phyloP scores from a whole-genome alignment of 768 basidiomycete genomes.

The Trametes maxima region DNA sequence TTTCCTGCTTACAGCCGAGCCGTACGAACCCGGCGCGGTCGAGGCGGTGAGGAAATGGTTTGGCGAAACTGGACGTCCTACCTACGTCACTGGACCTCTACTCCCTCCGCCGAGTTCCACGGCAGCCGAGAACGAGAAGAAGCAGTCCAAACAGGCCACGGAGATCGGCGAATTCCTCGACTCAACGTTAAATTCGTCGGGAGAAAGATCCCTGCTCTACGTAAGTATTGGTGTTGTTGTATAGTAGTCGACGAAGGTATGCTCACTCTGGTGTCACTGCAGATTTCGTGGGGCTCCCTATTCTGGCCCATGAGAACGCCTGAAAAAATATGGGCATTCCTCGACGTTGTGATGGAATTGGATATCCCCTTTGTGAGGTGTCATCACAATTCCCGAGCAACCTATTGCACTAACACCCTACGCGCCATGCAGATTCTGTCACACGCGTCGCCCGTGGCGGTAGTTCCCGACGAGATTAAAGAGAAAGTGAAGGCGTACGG shows the following conservation, averaged over 20 bases:
- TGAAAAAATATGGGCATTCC: conserved; percentile 23
- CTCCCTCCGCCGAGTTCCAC: background rate
- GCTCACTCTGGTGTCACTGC: background rate
- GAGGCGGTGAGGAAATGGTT: conserved; percentile 9
- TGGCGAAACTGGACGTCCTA: conserved; percentile 2
- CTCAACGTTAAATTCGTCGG: conserved; percentile 8
- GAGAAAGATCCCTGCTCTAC: conserved; percentile 26
- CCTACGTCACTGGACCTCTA: conserved; percentile 4
- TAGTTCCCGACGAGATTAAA: conserved; percentile 10
- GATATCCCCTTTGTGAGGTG: conserved; percentile 25
- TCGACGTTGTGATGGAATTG: conserved; percentile 24
- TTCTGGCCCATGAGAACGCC: conserved; percentile 23
- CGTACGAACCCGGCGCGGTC: conserved; percentile 12
- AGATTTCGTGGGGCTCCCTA: conserved; percentile 28
- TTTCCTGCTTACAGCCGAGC: conserved; percentile 4
- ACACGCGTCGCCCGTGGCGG: conserved; percentile 18
- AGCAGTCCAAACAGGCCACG: background rate
- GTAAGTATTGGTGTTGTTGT: conserved; percentile 4
- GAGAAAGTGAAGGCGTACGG: conserved; percentile 5
- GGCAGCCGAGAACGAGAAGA: background rate
- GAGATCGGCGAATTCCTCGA: conserved; percentile 15
- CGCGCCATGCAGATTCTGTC: conserved; percentile 6
- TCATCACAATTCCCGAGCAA: background rate
- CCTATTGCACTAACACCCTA: background rate
- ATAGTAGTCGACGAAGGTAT: too few species aligned